These are phyloP conservation scores for Henckelia pumila DNA, from an alignment of 257 asterid genomes.

Conservation along the genomic window DNA sequence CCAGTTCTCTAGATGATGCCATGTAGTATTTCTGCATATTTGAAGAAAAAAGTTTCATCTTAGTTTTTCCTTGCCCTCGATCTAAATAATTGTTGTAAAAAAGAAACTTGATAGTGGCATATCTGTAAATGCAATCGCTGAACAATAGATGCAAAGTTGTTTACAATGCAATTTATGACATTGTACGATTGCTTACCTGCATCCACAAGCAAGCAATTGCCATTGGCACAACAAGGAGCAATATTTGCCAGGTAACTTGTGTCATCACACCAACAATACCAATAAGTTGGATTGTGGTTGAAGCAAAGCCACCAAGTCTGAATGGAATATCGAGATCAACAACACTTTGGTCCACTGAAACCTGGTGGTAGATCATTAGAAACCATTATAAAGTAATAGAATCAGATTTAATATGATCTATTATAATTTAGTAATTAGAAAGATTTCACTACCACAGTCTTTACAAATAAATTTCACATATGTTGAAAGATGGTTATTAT, in stretches of 20 bases:
- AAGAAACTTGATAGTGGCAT: constrained; percentile 1
- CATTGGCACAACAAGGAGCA: constrained; percentile 96
- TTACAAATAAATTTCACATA: background rate
- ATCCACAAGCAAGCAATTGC: constrained; percentile 99
- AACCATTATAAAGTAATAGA: background rate
- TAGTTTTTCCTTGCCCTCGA: constrained; percentile 11
- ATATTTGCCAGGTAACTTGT: constrained; percentile 92
- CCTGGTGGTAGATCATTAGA: constrained; percentile 63
- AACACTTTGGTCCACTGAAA: constrained; percentile 95
- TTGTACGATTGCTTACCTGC: constrained; percentile 63
- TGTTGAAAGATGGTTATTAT: background rate
- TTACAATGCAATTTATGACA: constrained; percentile 3
- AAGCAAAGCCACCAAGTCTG: constrained; percentile 98
- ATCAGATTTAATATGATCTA: background rate
- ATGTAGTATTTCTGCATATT: constrained; percentile 89
- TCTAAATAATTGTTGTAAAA: constrained; percentile 8
- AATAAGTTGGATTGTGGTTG: constrained; percentile 96
- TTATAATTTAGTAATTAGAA: background rate
- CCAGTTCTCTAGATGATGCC: constrained; percentile 99
- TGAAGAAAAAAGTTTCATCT: constrained; percentile 13
- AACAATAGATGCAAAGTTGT: constrained; percentile 13
- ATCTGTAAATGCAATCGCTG: constrained; percentile 3
- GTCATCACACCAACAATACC: constrained; percentile 99
- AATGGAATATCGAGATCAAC: constrained; percentile 99
- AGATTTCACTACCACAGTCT: background rate